phyloP scores from a whole-genome alignment of 2,329 filamentous ascomycete species.

The Chaetoscypha palmicola region DNA sequence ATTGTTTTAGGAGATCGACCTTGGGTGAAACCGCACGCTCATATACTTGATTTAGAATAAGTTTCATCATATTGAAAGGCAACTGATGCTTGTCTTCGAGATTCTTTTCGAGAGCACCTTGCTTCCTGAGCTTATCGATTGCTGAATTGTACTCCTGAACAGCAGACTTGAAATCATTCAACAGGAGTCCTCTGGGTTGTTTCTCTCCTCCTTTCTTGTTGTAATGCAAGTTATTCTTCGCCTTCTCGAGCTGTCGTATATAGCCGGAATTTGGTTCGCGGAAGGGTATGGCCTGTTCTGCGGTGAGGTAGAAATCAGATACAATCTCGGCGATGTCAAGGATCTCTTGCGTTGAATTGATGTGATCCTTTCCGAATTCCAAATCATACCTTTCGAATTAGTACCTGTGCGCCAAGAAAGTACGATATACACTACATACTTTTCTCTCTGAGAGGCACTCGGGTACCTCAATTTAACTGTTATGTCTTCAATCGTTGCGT shows the following conservation, averaged over 20 bases:
- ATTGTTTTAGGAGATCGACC: constrained; percentile 75
- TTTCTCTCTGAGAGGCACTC: constrained; percentile 61
- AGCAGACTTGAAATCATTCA: constrained; percentile 63
- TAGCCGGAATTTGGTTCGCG: constrained; percentile 67
- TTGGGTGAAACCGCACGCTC: constrained; percentile 85
- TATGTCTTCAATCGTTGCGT: constrained; percentile 41
- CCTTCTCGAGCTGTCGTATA: constrained; percentile 68
- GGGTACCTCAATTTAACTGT: constrained; percentile 76
- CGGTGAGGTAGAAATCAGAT: constrained; percentile 69
- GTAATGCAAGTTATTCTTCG: constrained; percentile 32
- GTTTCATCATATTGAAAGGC: constrained; percentile 64
- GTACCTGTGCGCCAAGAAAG: too few species aligned
- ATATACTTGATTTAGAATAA: constrained; percentile 83
- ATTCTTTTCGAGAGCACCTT: constrained; percentile 66
- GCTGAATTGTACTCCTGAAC: constrained; percentile 71
- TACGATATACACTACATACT: too few species aligned
- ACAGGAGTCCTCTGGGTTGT: constrained; percentile 26
- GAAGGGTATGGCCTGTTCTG: constrained; percentile 59
- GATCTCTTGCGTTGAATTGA: constrained; percentile 70
- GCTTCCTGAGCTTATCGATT: constrained; percentile 56
- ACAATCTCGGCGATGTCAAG: constrained; percentile 62
- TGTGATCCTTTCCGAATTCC: constrained; percentile 70
- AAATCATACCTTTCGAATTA: constrained; percentile 55
- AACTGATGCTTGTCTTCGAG: constrained; percentile 63
- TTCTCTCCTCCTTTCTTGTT: constrained; percentile 52